phyloP scores from a whole-genome alignment of 192 early-diverging fungal genomes.

The Entomortierella chlamydospora region DNA sequence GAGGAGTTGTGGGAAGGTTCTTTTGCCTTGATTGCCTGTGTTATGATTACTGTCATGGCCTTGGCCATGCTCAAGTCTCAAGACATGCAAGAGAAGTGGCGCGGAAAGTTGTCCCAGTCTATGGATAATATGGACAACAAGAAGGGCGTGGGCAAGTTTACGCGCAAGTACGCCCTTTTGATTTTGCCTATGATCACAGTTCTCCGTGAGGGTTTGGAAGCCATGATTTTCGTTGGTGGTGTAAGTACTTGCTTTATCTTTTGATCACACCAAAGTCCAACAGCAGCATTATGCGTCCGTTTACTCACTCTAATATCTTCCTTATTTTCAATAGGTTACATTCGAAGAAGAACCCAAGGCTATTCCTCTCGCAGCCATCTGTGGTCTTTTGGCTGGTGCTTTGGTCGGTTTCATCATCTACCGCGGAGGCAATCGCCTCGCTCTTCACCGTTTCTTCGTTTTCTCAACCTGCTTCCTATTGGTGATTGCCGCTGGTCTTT shows the following conservation, averaged over 20 bases:
- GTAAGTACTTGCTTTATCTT: conserved; percentile 58
- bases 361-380: conserved; percentile 84
- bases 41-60: conserved; percentile 86
- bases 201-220: conserved; percentile 88
- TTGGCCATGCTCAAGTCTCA: conserved; percentile 83
- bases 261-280: not conserved
- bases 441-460: conserved; percentile 85
- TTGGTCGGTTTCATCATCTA: conserved; percentile 82
- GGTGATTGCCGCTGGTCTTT: conserved; percentile 85
- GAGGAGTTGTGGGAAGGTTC: conserved; percentile 89
- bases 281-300: not conserved
- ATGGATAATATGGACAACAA: conserved; percentile 60
- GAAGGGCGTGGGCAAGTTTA: conserved; percentile 28
- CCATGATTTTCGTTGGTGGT: conserved; percentile 91
- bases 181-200: conserved; percentile 89
- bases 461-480: conserved; percentile 77
- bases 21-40: conserved; percentile 79
- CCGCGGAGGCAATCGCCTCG: conserved; percentile 72
- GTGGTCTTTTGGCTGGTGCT: conserved; percentile 75
- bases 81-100: conserved; percentile 84
- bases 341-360: conserved; percentile 70
- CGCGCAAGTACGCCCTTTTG: conserved; percentile 77
- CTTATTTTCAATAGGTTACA: conserved; percentile 58
- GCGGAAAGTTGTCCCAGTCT: conserved; percentile 64
- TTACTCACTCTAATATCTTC: not conserved